Evolutionary conservation across 495 filamentous ascomycete species (phyloP).

Genomic region (Pyrenopolyporus hunteri): DNA sequence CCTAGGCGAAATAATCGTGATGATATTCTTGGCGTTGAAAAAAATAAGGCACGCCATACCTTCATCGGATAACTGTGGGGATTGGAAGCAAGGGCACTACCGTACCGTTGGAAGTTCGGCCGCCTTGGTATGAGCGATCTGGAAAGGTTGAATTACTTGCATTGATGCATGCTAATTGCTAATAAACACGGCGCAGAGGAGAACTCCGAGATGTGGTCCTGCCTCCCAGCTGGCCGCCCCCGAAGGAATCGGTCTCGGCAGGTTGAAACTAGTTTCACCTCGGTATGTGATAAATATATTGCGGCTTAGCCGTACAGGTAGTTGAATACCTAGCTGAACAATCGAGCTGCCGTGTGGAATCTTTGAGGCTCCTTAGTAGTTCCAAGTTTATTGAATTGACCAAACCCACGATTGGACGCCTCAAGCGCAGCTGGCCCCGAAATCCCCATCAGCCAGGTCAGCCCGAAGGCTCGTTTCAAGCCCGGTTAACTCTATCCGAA

Average conservation of each 20-base stretch:
- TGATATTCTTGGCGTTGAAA: conserved; percentile 14
- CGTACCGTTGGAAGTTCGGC: conserved; percentile 1
- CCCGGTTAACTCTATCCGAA: neutral
- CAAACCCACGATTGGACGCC: conserved; percentile 16
- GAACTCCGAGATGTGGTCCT: conserved; percentile 2
- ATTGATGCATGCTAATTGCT: conserved; percentile 2
- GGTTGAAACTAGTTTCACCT: conserved; percentile 24
- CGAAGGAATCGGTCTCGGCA: conserved; percentile 5
- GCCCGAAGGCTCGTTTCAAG: conserved; percentile 16
- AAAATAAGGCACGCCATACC: neutral
- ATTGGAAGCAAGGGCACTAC: conserved; percentile 6
- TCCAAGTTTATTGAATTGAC: conserved; percentile 20
- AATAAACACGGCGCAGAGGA: conserved; percentile 22
- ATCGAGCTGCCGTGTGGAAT: conserved; percentile 1
- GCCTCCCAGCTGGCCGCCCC: no score
- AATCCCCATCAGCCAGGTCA: conserved; percentile 1
- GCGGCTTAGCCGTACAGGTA: neutral
- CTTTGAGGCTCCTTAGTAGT: conserved; percentile 24
- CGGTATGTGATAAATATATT: neutral
- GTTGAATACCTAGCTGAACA: neutral
- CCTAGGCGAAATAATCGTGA: neutral
- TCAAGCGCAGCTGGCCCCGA: conserved; percentile 5
- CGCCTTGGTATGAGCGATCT: conserved; percentile 1
- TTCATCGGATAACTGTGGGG: conserved; percentile 24
- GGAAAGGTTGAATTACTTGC: neutral